Evolutionary conservation across 2,329 filamentous ascomycete genomes (phyloP).

Genomic region (Monosporascus sp.): DNA sequence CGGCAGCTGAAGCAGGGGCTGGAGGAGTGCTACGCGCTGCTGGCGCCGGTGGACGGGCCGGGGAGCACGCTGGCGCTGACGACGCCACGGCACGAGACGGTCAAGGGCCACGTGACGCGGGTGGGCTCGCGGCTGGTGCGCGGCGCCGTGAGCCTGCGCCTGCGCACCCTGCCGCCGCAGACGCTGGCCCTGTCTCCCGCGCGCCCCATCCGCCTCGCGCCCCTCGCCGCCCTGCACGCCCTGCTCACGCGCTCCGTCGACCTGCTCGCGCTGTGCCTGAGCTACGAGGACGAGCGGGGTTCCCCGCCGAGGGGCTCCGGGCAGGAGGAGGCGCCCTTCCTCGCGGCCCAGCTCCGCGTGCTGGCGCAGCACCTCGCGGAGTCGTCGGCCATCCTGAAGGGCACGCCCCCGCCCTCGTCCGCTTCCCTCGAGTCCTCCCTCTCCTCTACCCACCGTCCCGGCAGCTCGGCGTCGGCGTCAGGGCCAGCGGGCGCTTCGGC

Average conservation of each 20-base stretch:
- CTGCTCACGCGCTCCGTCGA: conserved; percentile 79
- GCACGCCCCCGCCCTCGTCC: conserved; percentile 42
- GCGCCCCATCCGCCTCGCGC: conserved; percentile 55
- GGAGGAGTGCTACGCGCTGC: conserved; percentile 81
- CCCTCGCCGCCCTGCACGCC: conserved; percentile 67
- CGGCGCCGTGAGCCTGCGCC: conserved; percentile 72
- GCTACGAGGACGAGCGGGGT: conserved; percentile 43
- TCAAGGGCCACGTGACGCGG: conserved; percentile 89
- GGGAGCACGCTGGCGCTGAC: conserved; percentile 87
- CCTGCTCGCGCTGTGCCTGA: conserved; percentile 69
- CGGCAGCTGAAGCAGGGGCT: conserved; percentile 58
- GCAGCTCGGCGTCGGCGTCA: not conserved
- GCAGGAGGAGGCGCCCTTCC: conserved; percentile 48
- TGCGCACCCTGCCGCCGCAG: conserved; percentile 59
- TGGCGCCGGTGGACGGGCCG: conserved; percentile 71
- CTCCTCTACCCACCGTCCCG: conserved; percentile 1
- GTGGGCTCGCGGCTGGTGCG: conserved; percentile 89
- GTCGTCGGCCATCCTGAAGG: conserved; percentile 49
- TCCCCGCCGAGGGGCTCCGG: conserved; percentile 7
- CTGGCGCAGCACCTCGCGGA: conserved; percentile 50
- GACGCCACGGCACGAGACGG: conserved; percentile 77
- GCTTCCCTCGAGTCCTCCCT: conserved; percentile 38
- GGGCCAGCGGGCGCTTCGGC: conserved; percentile 1
- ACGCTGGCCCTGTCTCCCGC: conserved; percentile 43
- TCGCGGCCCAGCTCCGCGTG: conserved; percentile 51